Base-by-base conservation (phyloP, 768 basidiomycete genomes). In the Podaxis sp. region DNA sequence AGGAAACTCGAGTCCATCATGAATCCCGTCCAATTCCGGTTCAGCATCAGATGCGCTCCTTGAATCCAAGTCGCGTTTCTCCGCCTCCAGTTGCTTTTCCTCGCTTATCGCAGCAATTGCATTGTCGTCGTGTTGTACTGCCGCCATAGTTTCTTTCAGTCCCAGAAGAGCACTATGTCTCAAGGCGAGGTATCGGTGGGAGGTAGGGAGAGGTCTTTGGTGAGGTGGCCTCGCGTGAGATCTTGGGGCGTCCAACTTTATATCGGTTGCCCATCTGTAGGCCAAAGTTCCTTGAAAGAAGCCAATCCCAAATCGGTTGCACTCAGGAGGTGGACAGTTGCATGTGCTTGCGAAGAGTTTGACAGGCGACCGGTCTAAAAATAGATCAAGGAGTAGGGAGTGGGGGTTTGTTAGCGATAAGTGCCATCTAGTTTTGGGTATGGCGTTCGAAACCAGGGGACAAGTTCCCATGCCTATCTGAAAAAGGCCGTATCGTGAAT, bases 1-100 rank as follows among this genome's bases (percentile, higher is more conserved):
- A 2, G 89, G 89, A 67, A 87, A 86, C 66, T 81, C 81, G 58
- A 89, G 77, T 22, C 83, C 86, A 52, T 84, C 84, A 62, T 81
- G 77, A 55, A 79, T 72, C 42, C 68, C 72, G 63, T 75, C 72
- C 24, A 66, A 63, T 44, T 73, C 74, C 24, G 65, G 65, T 1
- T 68, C 67, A 19, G 38, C 13, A 8, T 53, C 54, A 19, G 54
- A 56, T 6, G 4, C 8, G 38, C 56, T 30, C 28, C 39, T 55
- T 11, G 57, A 46, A 22, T 62, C 24, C n/a, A 66, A 60, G 6
- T 65, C 68, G 1, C 60, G 54, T 52, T 67, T 68, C 7, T 67
- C 60, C 17, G 38, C 51, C 15, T 68, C 63, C 15, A 54, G 59
- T 24, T 65, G 69, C 70, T 69, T 69, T 28, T 52, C 53, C 42